Conservation (phyloP, 148 eudicot species). For the Vaccinium macrocarpon region DNA sequence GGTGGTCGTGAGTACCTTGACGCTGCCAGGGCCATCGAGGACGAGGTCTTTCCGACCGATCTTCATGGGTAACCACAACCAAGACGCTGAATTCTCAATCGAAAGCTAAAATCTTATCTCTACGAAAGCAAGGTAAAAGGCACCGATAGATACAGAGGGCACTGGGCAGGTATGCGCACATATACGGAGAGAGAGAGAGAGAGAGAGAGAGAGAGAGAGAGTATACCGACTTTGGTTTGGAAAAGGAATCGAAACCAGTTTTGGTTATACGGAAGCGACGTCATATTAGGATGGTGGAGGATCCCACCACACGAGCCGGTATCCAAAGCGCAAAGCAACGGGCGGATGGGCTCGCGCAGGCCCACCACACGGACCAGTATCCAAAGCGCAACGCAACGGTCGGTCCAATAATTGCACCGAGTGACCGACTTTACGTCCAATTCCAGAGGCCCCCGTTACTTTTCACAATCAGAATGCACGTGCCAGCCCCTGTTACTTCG, state of each 20-base stretch:
- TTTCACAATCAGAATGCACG: too few relatives aligned
- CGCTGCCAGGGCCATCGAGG: constrained; percentile 72
- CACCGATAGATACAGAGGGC: neutral
- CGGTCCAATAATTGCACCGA: too few relatives aligned
- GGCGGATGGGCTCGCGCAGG: too few relatives aligned
- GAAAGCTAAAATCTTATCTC: neutral
- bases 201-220: neutral
- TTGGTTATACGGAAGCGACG: neutral
- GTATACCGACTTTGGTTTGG: neutral
- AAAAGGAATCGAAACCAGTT: neutral
- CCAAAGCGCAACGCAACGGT: too few relatives aligned
- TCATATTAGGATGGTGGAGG: too few relatives aligned
- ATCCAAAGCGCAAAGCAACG: too few relatives aligned
- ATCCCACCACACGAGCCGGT: too few relatives aligned
- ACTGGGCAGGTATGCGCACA: neutral
- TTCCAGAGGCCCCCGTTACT: too few relatives aligned
- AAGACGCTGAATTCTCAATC: neutral
- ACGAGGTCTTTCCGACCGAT: constrained; percentile 60
- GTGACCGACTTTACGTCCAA: too few relatives aligned
- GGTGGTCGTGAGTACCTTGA: constrained; percentile 45
- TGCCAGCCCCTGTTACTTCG: too few relatives aligned
- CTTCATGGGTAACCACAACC: constrained; percentile 38
- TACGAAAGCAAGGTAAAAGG: neutral
- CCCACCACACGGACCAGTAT: too few relatives aligned
- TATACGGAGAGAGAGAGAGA: neutral